A percentile compares a stretch with the other conserved stretches of the same genome.
These are phyloP conservation scores for Talaromyces proteolyticus DNA, from an alignment of 495 filamentous ascomycete species.

Conservation along the genomic window DNA sequence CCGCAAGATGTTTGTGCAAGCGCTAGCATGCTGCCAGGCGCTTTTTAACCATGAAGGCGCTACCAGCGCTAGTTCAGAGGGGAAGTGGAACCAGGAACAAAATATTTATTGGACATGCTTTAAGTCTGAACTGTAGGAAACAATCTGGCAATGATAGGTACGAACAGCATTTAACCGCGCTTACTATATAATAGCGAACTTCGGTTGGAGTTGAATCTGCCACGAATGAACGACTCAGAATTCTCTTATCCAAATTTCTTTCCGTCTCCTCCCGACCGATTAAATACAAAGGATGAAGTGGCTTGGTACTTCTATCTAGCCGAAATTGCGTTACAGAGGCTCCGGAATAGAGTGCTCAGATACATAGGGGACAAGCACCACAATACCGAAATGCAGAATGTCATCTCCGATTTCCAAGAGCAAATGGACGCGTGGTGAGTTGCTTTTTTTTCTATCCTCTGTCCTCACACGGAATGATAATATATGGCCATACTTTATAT, in stretches of 20 bases:
- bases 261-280: conserved; percentile 14
- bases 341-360: conserved; percentile 10
- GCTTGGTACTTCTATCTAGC: conserved; percentile 30
- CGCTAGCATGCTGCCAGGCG: conserved; percentile 12
- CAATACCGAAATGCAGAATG: not conserved
- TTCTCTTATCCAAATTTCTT: conserved; percentile 16
- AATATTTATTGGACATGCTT: conserved; percentile 26
- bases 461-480: not conserved
- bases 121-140: conserved; percentile 26
- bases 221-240: conserved; percentile 7
- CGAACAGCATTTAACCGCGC: too few relatives aligned
- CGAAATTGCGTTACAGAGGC: conserved; percentile 23
- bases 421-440: too few relatives aligned
- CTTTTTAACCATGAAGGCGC: not conserved
- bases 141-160: too few relatives aligned
- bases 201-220: conserved; percentile 15
- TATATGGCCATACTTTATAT: not conserved
- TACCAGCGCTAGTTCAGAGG: not conserved
- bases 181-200: too few relatives aligned
- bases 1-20: conserved; percentile 20
- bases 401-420: too few relatives aligned
- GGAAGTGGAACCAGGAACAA: conserved; percentile 10
- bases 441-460: not conserved
- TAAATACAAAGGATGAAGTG: not conserved
- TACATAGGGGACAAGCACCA: not conserved